These are phyloP conservation scores for Monosporascus sp. DNA, from an alignment of 2,329 filamentous ascomycete species.

Conservation along the genomic window DNA sequence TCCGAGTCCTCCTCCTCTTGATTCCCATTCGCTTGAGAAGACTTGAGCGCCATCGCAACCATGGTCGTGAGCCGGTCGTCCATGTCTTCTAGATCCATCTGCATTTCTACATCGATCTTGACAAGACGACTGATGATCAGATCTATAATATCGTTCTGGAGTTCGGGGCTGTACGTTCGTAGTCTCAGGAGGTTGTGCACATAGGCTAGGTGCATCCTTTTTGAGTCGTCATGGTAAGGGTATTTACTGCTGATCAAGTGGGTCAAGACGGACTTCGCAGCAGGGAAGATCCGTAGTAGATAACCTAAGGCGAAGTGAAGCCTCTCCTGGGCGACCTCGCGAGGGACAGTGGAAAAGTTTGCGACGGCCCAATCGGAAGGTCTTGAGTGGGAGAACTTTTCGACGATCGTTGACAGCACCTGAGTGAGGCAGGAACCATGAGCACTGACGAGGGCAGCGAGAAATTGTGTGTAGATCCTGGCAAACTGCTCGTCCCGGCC, in stretches of 20 bases:
- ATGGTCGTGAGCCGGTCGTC: slow-evolving; percentile 81
- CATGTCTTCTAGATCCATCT: slow-evolving; percentile 85
- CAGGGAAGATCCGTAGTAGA: slow-evolving; percentile 74
- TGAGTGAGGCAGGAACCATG: slow-evolving; percentile 72
- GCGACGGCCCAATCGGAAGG: slow-evolving; percentile 41
- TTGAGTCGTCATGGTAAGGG: slow-evolving; percentile 70
- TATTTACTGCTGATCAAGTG: slow-evolving; percentile 64
- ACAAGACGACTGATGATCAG: slow-evolving; percentile 81
- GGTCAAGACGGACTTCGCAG: slow-evolving; percentile 65
- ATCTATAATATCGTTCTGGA: slow-evolving; percentile 75
- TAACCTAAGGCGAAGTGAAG: slow-evolving; percentile 72
- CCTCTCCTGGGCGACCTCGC: slow-evolving; percentile 62
- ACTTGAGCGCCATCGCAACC: slow-evolving; percentile 52
- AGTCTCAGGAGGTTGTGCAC: slow-evolving; percentile 77
- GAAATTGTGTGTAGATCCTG: slow-evolving; percentile 61
- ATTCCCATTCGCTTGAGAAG: slow-evolving; percentile 37
- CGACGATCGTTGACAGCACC: slow-evolving; percentile 75
- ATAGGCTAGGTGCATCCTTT: slow-evolving; percentile 78
- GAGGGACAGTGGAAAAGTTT: slow-evolving; percentile 54
- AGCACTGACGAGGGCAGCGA: slow-evolving; percentile 70
- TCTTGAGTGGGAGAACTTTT: slow-evolving; percentile 60
- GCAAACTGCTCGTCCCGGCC: slow-evolving; percentile 61
- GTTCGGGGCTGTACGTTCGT: slow-evolving; percentile 68
- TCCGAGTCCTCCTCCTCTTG: slow-evolving; percentile 49
- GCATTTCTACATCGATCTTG: slow-evolving; percentile 92